Conservation (phyloP, 495 filamentous ascomycete species). For the Penicillium pulvis region DNA sequence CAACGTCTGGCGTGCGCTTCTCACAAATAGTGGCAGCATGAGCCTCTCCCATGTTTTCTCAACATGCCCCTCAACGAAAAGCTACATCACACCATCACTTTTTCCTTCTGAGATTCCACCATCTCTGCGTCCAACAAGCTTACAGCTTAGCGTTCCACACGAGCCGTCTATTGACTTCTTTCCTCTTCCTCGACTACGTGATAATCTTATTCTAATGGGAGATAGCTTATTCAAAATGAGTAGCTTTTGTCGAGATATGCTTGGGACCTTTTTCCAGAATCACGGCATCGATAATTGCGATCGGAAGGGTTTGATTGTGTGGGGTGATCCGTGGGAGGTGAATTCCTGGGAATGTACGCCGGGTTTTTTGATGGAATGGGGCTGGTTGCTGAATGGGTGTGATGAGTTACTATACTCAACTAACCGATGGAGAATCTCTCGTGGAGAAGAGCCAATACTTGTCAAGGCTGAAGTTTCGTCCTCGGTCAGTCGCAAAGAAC, state of each 20-base stretch:
- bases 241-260: slow-evolving; percentile 12
- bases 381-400: slow-evolving; percentile 4
- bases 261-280: slow-evolving; percentile 3
- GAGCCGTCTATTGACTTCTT: slow-evolving; percentile 17
- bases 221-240: slow-evolving; percentile 6
- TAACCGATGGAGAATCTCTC: slow-evolving; percentile 1
- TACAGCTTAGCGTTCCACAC: slow-evolving; percentile 3
- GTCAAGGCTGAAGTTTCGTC: too few species aligned
- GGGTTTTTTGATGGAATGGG: not conserved
- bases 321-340: slow-evolving; percentile 42
- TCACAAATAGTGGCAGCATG: slow-evolving; percentile 2
- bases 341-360: slow-evolving; percentile 5
- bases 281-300: not conserved
- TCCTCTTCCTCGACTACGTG: slow-evolving; percentile 20
- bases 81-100: not conserved
- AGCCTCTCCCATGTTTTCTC: slow-evolving; percentile 1
- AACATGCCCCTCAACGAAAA: not conserved
- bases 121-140: not conserved
- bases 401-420: not conserved
- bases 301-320: slow-evolving; percentile 34
- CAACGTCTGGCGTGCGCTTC: not conserved
- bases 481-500: too few species aligned
- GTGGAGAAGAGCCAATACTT: slow-evolving; percentile 1
- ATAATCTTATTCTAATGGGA: slow-evolving; percentile 17
- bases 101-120: not conserved